Percentiles rank a stretch among this genome's conserved stretches.
Conservation (phyloP, 495 filamentous ascomycete species). For the Platismatia glauca region DNA sequence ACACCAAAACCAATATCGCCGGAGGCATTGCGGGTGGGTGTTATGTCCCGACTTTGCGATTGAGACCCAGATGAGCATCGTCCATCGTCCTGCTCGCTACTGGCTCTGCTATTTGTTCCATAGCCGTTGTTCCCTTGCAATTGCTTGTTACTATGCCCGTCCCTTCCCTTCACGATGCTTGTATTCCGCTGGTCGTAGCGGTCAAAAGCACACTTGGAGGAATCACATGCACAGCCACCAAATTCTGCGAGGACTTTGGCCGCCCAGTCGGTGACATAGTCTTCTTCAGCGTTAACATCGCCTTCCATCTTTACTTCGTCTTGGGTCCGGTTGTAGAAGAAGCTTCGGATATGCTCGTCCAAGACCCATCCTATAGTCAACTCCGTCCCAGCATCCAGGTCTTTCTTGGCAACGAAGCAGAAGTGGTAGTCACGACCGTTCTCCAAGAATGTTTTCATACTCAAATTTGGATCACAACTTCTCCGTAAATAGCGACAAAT, state of each 20-base stretch:
- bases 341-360: constrained; percentile 37
- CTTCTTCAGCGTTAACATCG: constrained; percentile 36
- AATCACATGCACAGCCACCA: constrained; percentile 78
- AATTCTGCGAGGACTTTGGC: constrained; percentile 71
- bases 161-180: constrained; percentile 48
- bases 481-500: constrained; percentile 74
- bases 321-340: constrained; percentile 28
- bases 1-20: constrained; percentile 42
- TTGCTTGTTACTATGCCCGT: constrained; percentile 40
- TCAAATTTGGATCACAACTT: constrained; percentile 79
- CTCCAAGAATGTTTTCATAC: constrained; percentile 71
- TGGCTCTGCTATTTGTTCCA: constrained; percentile 67
- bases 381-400: constrained; percentile 54
- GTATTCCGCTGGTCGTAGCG: constrained; percentile 62
- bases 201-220: constrained; percentile 58
- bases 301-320: constrained; percentile 41
- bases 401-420: constrained; percentile 72
- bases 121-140: constrained; percentile 62
- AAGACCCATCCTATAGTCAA: constrained; percentile 62
- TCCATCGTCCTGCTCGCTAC: constrained; percentile 47
- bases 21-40: constrained; percentile 45
- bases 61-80: constrained; percentile 72
- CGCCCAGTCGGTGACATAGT: constrained; percentile 47
- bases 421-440: constrained; percentile 72
- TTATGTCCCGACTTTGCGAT: constrained; percentile 72